These are phyloP conservation scores for Sisymbrium irio DNA, from an alignment of 345 rosid genomes.

Conservation along the genomic window DNA sequence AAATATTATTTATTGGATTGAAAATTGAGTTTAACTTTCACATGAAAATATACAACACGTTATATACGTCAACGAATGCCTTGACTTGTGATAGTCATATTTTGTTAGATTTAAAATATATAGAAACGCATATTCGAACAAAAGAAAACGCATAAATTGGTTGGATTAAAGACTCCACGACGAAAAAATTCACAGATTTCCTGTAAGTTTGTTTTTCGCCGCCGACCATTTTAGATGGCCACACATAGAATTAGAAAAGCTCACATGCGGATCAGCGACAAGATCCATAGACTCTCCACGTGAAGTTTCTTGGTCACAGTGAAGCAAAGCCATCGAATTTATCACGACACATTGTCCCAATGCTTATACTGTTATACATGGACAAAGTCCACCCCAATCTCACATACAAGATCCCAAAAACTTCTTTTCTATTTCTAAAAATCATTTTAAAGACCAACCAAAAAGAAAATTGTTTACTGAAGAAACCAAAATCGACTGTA, in stretches of 20 bases:
- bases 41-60: background rate
- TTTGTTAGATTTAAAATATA: no score
- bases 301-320: conserved; percentile 31
- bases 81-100: background rate
- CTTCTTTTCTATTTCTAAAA: background rate
- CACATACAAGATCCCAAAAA: background rate
- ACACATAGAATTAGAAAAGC: conserved; percentile 5
- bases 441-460: background rate
- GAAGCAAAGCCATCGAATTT: conserved; percentile 11
- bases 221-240: conserved; percentile 2
- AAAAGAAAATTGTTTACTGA: background rate
- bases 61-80: background rate
- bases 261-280: conserved; percentile 26
- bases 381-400: conserved; percentile 20
- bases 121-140: background rate
- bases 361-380: conserved; percentile 13
- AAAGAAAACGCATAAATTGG: background rate
- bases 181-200: background rate
- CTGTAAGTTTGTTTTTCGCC: background rate
- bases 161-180: background rate
- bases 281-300: conserved; percentile 30
- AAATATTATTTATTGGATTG: background rate
- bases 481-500: background rate
- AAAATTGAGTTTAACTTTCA: background rate
- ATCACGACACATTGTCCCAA: conserved; percentile 12